Evolutionary conservation across 768 basidiomycete genomes (phyloP), one percentile per base, ranked within the genome.

Genomic region (Calocybe cyanea): DNA sequence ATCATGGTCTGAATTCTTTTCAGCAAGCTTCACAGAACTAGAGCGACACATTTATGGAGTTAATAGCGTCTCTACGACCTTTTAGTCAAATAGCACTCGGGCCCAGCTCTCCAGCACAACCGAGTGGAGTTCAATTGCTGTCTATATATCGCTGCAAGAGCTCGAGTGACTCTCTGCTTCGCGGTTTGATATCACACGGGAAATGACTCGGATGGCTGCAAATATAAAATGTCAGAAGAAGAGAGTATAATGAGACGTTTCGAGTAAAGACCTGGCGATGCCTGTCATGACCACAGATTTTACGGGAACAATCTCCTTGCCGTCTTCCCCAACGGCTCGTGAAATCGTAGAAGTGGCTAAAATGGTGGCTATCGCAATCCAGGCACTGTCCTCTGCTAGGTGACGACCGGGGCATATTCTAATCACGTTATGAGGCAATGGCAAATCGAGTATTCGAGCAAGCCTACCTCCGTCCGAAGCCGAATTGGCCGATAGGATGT

Each of bases 311-410:
- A 43, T 43, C 17, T 43, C 42, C 14, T 17, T 43, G 3, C 42
- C 42, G 11, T 43, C 34, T 10, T 49, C 43, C 11, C 46, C 45
- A 13, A 41, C 3, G 8, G 34, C 45, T 17, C 21, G 42, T 11
- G 37, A 47, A 2, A 54, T 44, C 18, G 23, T 23, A 21, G 48
- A 15, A 3, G 44, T 39, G 15, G 49, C 21, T 9, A 54, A 34
- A 2, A 47, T 47, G 1, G 39, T 32, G 1, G 50, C 50, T 3
- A 54, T 45, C 17, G 38, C 50, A 30, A 54, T 49, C 55, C 62
- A 64, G 18, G 70, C n/a, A 14, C 67, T 69, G 3, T 64, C 58
- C 23, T 73, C 69, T 1, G 71, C 74, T 31, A 76, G 53, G 34
- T 69, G 41, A 24, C 60, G 51, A 6, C 42, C 42, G 9, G 34